phyloP scores from a whole-genome alignment of 163 green algal genomes.

The Scenedesmus sp. region DNA sequence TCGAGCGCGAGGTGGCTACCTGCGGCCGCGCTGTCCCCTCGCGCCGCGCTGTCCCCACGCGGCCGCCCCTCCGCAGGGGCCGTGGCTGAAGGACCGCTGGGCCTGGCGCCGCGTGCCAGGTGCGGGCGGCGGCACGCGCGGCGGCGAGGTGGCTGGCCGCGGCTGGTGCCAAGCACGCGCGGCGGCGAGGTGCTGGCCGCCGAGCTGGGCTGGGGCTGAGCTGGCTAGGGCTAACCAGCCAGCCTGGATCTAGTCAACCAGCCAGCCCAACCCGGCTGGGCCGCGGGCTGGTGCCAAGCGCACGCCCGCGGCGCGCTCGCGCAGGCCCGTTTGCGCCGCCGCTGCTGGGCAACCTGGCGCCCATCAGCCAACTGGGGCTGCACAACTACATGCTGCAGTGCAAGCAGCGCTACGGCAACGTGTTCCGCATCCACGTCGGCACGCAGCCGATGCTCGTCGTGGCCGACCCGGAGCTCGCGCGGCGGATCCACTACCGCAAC shows the following conservation, averaged over 20 bases:
- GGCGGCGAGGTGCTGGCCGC: too few species aligned
- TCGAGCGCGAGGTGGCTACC: too few species aligned
- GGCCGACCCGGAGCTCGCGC: constrained; percentile 30
- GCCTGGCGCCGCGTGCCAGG: constrained; percentile 28
- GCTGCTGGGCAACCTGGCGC: constrained; percentile 55
- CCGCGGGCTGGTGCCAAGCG: too few species aligned
- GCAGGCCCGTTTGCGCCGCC: constrained; percentile 36
- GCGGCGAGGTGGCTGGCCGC: not conserved
- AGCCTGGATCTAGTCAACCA: too few species aligned
- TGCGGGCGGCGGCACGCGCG: constrained; percentile 3
- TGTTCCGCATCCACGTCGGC: constrained; percentile 44
- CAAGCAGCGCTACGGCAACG: constrained; percentile 27
- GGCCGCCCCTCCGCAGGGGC: too few species aligned
- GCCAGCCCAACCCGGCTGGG: too few species aligned
- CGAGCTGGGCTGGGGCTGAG: too few species aligned
- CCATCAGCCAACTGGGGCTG: constrained; percentile 18
- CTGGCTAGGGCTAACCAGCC: too few species aligned
- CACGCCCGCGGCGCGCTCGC: too few species aligned
- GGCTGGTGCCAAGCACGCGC: too few species aligned
- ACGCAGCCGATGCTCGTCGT: constrained; percentile 15
- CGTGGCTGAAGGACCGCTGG: constrained; percentile 14
- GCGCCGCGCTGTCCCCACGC: too few species aligned
- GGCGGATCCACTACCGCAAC: constrained; percentile 25
- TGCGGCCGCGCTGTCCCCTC: too few species aligned
- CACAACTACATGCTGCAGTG: constrained; percentile 42